These are phyloP conservation scores for Plenodomus biglobosus DNA, from an alignment of 2,329 filamentous ascomycete species.

Conservation along the genomic window DNA sequence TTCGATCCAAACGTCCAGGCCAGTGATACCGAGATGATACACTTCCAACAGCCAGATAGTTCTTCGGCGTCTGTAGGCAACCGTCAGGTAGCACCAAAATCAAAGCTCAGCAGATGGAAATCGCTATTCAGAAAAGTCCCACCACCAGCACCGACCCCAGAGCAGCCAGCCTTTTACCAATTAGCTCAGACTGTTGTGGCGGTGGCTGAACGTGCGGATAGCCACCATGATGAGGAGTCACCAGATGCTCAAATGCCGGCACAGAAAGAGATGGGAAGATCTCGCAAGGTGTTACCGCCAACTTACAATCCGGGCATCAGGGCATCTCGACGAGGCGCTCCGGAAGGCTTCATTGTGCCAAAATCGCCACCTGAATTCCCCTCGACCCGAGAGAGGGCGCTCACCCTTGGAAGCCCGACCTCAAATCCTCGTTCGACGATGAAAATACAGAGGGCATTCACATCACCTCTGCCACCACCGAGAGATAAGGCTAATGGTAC, in stretches of 20 bases:
- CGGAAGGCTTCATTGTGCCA: constrained; percentile 13
- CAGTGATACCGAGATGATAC: constrained; percentile 14
- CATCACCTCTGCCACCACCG: constrained; percentile 21
- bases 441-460: constrained; percentile 17
- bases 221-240: constrained; percentile 35
- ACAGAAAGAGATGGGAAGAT: constrained; percentile 18
- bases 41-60: constrained; percentile 2
- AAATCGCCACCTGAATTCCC: constrained; percentile 10
- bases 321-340: constrained; percentile 31
- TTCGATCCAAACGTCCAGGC: constrained; percentile 6
- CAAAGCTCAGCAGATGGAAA: constrained; percentile 45
- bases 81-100: constrained; percentile 27
- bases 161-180: constrained; percentile 41
- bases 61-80: constrained; percentile 12
- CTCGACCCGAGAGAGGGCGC: constrained; percentile 19
- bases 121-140: constrained; percentile 42
- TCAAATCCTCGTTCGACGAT: constrained; percentile 13
- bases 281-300: constrained; percentile 26
- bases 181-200: constrained; percentile 27
- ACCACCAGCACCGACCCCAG: constrained; percentile 20
- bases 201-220: constrained; percentile 31
- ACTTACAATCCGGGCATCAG: constrained; percentile 36
- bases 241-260: constrained; percentile 17
- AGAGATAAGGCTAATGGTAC: constrained; percentile 7
- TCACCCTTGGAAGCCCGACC: constrained; percentile 18